Conservation (phyloP, 768 basidiomycete genomes). For the Phaeotremella skinneri region DNA sequence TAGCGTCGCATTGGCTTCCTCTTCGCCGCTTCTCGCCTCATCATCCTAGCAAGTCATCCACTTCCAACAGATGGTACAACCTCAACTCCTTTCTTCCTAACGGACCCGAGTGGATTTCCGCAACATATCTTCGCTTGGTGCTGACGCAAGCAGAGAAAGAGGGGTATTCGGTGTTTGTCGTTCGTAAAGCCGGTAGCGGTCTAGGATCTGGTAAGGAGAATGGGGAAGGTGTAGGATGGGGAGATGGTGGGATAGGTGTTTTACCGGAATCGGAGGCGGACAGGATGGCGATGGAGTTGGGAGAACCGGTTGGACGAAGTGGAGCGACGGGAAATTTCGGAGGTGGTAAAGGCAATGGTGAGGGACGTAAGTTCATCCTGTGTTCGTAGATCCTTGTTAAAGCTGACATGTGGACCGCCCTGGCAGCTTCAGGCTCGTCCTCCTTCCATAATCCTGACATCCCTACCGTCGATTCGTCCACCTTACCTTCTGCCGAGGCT, state of each 20-base stretch:
- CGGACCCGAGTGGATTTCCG: slow-evolving; percentile 76
- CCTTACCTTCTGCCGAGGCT: slow-evolving; percentile 19
- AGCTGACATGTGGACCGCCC: no score
- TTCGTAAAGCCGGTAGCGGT: slow-evolving; percentile 17
- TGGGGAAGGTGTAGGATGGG: slow-evolving; percentile 29
- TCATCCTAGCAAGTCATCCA: slow-evolving; percentile 45
- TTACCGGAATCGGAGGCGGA: slow-evolving; percentile 72
- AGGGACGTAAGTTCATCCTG: not conserved
- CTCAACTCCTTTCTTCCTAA: slow-evolving; percentile 68
- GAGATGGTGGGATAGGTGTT: slow-evolving; percentile 68
- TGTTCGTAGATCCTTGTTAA: not conserved
- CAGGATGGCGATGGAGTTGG: slow-evolving; percentile 62
- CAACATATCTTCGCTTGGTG: slow-evolving; percentile 78
- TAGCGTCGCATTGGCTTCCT: slow-evolving; percentile 85
- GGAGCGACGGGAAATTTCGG: slow-evolving; percentile 13
- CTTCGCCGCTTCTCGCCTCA: slow-evolving; percentile 66
- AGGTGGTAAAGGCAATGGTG: not conserved
- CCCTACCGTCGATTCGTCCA: slow-evolving; percentile 33
- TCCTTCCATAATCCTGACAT: slow-evolving; percentile 27
- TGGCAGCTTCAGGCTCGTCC: slow-evolving; percentile 8
- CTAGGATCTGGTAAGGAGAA: slow-evolving; percentile 14
- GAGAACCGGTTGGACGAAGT: slow-evolving; percentile 61
- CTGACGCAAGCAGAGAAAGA: slow-evolving; percentile 81
- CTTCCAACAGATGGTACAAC: slow-evolving; percentile 72
- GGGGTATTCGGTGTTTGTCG: slow-evolving; percentile 57